Evolutionary conservation across 257 asterid species (phyloP), one percentile per base, ranked within the genome.

Genomic region (Cruciata laevipes): DNA sequence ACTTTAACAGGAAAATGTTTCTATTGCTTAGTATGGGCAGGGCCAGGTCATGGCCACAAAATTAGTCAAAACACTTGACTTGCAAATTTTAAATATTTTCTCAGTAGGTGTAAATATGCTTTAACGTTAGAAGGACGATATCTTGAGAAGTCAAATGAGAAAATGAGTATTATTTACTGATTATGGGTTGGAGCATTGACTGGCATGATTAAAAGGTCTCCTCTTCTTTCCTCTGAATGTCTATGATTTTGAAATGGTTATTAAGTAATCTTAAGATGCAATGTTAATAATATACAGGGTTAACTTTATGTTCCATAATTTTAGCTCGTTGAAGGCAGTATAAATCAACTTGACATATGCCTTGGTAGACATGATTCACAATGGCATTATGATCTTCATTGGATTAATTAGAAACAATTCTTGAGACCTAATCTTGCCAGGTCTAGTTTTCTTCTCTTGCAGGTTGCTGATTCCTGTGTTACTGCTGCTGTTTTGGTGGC

Each of bases 381-480:
- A 33, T 3, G 38, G 38, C 38, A 33, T 33, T 33, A 33, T 33
- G 69, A 32, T 23, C 57, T 32, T 12, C 3, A 25, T n/a, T 58
- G 33, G 63, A 25, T 58, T 4, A 13, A 21, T 1, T 60, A 31
- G 23, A 16, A 23, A 12, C 35, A 23, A 21, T 24, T 17, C 18
- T 1, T 4, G n/a, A 30, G 31, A 31, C 18, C 23, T 31, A 14
- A 27, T 60, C 20, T 61, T 61, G 47, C 44, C 24, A 61, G 47
- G 20, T 61, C 47, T 73, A 49, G 38, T 18, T 78, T 31, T 52
- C 62, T 31, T 42, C 32, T 71, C 74, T 65, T 81, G 77, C 85
- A 92, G 98, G 79, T 89, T 74, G 80, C 91, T 69, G 81, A 83
- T 77, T 85, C 95, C 66, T 92, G 95, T 68, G 83, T 89, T 56